phyloP scores from a whole-genome alignment of 129 eudicot genomes.

The Chrysanthemum makinoi region DNA sequence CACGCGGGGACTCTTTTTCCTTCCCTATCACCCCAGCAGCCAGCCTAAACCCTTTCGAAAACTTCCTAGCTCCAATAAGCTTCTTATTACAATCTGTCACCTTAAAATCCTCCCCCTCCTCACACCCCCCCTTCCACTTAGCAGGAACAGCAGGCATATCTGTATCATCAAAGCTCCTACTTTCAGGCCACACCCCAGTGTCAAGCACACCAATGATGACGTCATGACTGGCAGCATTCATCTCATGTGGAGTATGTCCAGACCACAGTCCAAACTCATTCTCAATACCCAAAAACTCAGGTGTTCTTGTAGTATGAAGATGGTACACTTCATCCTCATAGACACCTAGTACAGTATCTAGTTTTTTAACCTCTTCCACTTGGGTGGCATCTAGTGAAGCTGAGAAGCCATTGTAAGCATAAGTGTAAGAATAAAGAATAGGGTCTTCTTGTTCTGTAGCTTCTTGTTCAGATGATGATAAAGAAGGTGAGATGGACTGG shows the following conservation, averaged over 20 bases:
- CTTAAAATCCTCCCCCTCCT: conserved; percentile 46
- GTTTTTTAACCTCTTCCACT: conserved; percentile 39
- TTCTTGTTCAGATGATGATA: not conserved
- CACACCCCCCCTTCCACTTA: conserved; percentile 65
- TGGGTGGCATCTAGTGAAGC: conserved; percentile 44
- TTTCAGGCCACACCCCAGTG: conserved; percentile 85
- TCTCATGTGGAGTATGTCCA: conserved; percentile 41
- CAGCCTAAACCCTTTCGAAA: conserved; percentile 57
- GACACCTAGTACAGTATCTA: conserved; percentile 45
- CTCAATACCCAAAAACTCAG: conserved; percentile 68
- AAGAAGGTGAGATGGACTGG: conserved; percentile 41
- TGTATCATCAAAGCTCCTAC: conserved; percentile 50
- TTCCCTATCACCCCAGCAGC: conserved; percentile 35
- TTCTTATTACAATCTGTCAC: conserved; percentile 56
- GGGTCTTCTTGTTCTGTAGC: not conserved
- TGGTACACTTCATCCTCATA: conserved; percentile 59
- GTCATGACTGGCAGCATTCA: conserved; percentile 43
- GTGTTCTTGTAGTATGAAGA: conserved; percentile 91
- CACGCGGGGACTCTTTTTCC: conserved; percentile 63
- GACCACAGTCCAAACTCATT: conserved; percentile 46
- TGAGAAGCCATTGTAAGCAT: conserved; percentile 76
- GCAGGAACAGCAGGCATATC: conserved; percentile 54
- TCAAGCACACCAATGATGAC: conserved; percentile 80
- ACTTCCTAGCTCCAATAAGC: conserved; percentile 71
- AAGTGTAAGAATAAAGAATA: conserved; percentile 61